Base-by-base conservation (phyloP, 148 eudicot genomes). In the Amaranthus hypochondriacus region DNA sequence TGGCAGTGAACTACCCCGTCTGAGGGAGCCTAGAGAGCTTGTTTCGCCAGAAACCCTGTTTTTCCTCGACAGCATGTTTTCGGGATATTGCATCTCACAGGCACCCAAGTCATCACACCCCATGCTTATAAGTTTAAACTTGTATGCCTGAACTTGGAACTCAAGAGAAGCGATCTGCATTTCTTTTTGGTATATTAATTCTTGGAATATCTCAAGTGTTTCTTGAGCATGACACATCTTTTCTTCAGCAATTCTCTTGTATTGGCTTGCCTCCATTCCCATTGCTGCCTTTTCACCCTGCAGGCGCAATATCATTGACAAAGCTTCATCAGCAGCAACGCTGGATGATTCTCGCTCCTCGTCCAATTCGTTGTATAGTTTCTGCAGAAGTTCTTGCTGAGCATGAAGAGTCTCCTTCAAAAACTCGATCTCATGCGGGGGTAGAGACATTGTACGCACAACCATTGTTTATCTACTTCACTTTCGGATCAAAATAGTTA, bases 261-360 rank as follows among this genome's bases (percentile, higher is more conserved):
- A 95, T 9, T 95, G 99, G 77, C 86, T 88, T 0, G 92, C 87
- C 78, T 95, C 99, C 94, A 95, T 90, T 77, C 87, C 86, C 65
- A 95, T 82, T 0, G 96, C 90, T 12, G 97, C 88, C 78, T 89
- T 95, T 79, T 95, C 96, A 13, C 97, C 96, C 71, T 95, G 97
- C 9, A 95, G 70, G 14, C 97, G 90, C 68, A 90, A 65, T 57
- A 95, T 95, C 87, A 95, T 91, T 3, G 99, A 90, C n/a, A 95
- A 72, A 53, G 99, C 88, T 78, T 95, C 97, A 66, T 85, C 89
- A 2, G 96, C 93, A 56, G 97, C 96, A 13, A 83, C 77, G 15
- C 91, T 76, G 0, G 99, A 87, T 4, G 99, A 87, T 80, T 95
- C 99, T 78, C 97, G 83, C 77, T 95, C 99, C 28, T 66, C 91